Conservation (phyloP, 2,329 filamentous ascomycete genomes). For the Exophiala dermatitidis region DNA sequence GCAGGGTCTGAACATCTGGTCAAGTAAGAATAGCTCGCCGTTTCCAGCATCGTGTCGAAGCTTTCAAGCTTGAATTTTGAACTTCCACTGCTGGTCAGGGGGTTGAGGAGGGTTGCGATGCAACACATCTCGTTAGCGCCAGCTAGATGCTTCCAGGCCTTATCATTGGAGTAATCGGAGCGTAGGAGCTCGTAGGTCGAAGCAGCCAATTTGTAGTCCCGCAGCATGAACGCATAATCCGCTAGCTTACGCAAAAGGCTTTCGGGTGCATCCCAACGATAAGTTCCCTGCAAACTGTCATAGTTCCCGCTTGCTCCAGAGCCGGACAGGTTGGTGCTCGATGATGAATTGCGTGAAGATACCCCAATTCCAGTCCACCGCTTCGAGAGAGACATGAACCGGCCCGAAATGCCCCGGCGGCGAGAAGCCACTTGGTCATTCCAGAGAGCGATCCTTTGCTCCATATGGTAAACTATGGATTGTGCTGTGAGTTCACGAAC, state of each 20-base stretch:
- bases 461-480: conserved; percentile 93
- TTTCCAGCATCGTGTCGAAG: conserved; percentile 80
- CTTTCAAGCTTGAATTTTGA: conserved; percentile 73
- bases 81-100: conserved; percentile 57
- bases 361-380: conserved; percentile 78
- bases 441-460: conserved; percentile 82
- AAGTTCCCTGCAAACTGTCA: conserved; percentile 69
- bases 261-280: conserved; percentile 75
- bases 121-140: conserved; percentile 94
- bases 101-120: conserved; percentile 70
- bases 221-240: conserved; percentile 93
- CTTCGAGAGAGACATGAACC: conserved; percentile 91
- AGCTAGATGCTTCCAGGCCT: conserved; percentile 93
- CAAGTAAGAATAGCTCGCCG: conserved; percentile 84
- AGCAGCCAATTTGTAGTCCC: conserved; percentile 88
- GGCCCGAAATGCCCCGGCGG: conserved; percentile 76
- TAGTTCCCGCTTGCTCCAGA: conserved; percentile 56
- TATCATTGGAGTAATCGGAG: conserved; percentile 85
- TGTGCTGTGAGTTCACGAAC: conserved; percentile 92
- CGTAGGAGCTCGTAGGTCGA: conserved; percentile 87
- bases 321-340: conserved; percentile 45
- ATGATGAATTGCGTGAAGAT: conserved; percentile 52
- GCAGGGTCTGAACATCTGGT: conserved; percentile 74
- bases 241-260: conserved; percentile 87
- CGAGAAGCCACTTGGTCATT: conserved; percentile 95